Evolutionary conservation across 805 yeast genomes (phyloP), one percentile per base, ranked within the genome.

Genomic region (Starmera quercuum): DNA sequence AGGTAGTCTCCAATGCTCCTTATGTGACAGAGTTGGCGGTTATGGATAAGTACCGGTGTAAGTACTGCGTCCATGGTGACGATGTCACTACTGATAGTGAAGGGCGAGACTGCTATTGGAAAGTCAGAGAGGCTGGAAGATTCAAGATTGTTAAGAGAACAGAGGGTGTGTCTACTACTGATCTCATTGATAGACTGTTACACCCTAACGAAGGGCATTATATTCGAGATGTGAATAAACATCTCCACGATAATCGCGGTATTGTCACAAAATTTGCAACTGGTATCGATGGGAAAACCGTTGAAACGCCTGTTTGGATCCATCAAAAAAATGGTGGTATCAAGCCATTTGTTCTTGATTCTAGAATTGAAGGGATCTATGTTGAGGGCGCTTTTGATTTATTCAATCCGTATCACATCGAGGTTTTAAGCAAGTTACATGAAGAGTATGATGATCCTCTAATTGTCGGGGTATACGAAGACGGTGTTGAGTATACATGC

Each of bases 21-120:
- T 92, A 92, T 53, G 97, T 90, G 11, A 92, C 98, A 1, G 83
- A 78, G 42, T 94, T 95, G 1, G 63, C 61, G 27, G 81, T 85
- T 33, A 72, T 87, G 85, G 86, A 83, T 46, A 45, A 64, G 18
- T 74, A 74, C 51, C 73, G 72, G 6, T 92, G 98, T 62, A 60
- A 75, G 51, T 92, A 78, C 54, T 98, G 92, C n/a, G 95, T 92
- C 9, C 98, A 92, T 57, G 98, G 98, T 6, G 98, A 92, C 58
- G 98, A 92, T 53, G 86, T 92, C 44, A 92, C 97, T 18, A 83
- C 97, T 2, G 97, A 92, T 58, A 95, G 95, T 12, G 71, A 85
- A 51, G 98, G 98, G 3, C 78, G 84, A 36, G 98, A 92, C 59
- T 86, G 97, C 50, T 92, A 92, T 59, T 80, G 82, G 37, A 68